Percentiles rank a stretch among this genome's conserved stretches.
Evolutionary conservation across 805 yeast species (phyloP).

Genomic region (Scheffersomyces coipomensis): DNA sequence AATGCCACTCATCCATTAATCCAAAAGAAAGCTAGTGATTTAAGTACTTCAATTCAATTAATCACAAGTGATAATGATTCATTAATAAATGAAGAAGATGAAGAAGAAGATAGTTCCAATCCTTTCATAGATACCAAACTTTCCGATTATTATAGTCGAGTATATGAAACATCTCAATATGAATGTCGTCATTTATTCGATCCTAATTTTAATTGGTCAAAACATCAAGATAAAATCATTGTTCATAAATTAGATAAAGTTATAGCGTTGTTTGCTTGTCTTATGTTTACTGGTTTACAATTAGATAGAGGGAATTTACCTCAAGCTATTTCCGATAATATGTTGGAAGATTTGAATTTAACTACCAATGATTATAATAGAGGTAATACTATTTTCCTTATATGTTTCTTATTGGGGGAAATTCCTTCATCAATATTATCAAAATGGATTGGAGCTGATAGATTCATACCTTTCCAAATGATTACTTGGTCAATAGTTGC

Average conservation of each 20-base stretch:
- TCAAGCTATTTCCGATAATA: conserved; percentile 22
- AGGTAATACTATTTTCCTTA: conserved; percentile 39
- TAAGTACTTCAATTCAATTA: not conserved
- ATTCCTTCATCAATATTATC: conserved; percentile 63
- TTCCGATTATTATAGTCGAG: conserved; percentile 25
- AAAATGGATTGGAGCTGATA: conserved; percentile 59
- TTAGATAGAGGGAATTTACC: conserved; percentile 20
- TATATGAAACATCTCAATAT: conserved; percentile 30
- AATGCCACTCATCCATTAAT: not conserved
- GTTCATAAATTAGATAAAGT: conserved; percentile 16
- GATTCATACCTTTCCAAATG: conserved; percentile 50
- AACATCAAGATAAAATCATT: conserved; percentile 26
- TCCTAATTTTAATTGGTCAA: conserved; percentile 32
- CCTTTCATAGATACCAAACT: conserved; percentile 27
- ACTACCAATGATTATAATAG: conserved; percentile 38
- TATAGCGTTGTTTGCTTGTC: conserved; percentile 20
- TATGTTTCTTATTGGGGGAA: conserved; percentile 41
- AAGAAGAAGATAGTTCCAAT: conserved; percentile 6
- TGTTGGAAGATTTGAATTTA: conserved; percentile 30
- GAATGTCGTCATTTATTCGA: conserved; percentile 35
- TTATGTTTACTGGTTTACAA: conserved; percentile 21
- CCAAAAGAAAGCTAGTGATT: not conserved
- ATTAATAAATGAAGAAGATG: not conserved
- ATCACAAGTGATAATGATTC: conserved; percentile 1
- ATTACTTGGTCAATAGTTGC: conserved; percentile 26